These are phyloP conservation scores for Pholiota molesta DNA, from an alignment of 768 basidiomycete species.

Conservation along the genomic window DNA sequence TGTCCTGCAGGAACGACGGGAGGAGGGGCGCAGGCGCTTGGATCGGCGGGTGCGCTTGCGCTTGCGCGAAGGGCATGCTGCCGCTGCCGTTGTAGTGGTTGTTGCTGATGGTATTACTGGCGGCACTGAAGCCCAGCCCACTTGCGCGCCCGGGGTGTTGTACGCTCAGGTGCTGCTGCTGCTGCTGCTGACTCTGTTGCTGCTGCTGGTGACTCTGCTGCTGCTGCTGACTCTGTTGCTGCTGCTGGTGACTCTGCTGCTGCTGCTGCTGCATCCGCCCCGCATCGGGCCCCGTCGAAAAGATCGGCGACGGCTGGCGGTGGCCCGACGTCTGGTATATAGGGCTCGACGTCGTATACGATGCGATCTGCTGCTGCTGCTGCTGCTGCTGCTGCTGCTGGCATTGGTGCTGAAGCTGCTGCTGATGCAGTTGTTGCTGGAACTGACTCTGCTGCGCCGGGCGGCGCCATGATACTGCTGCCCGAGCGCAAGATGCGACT, in stretches of 20 bases:
- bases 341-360: slow-evolving; percentile 39
- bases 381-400: slow-evolving; percentile 5
- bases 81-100: slow-evolving; percentile 13
- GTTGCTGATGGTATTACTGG: background rate
- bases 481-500: slow-evolving; percentile 53
- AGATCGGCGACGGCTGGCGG: slow-evolving; percentile 42
- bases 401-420: background rate
- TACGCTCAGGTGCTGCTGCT: slow-evolving; percentile 13
- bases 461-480: slow-evolving; percentile 36
- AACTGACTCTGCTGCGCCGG: slow-evolving; percentile 13
- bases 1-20: slow-evolving; percentile 79
- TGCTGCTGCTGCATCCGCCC: slow-evolving; percentile 2
- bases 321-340: slow-evolving; percentile 74
- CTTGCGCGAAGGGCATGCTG: slow-evolving; percentile 14
- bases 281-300: slow-evolving; percentile 38
- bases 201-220: slow-evolving; percentile 8
- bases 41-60: slow-evolving; percentile 23
- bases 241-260: background rate
- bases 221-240: slow-evolving; percentile 22
- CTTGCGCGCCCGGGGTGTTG: background rate
- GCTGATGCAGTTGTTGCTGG: background rate
- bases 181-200: slow-evolving; percentile 6
- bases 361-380: slow-evolving; percentile 7
- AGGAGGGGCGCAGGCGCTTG: slow-evolving; percentile 57
- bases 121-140: background rate